Evolutionary conservation across 202 grass and related monocot species (phyloP).

Genomic region (Alloteropsis angusta): DNA sequence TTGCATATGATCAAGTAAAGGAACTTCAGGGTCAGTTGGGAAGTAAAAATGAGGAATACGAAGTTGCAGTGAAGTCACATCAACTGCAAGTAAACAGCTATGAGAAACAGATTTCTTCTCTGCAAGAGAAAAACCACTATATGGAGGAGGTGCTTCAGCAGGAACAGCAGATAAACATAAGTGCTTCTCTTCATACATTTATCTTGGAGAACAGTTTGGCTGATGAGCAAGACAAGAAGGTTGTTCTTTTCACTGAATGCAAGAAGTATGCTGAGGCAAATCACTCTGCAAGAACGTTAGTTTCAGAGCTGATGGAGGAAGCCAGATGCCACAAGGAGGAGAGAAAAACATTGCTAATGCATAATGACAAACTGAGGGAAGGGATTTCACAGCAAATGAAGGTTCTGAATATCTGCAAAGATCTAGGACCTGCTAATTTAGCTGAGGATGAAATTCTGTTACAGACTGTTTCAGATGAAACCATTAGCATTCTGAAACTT

Average conservation of each 20-base stretch:
- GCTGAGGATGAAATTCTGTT: constrained; percentile 53
- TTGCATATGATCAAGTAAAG: constrained; percentile 46
- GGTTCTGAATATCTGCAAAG: constrained; percentile 46
- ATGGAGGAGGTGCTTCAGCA: constrained; percentile 48
- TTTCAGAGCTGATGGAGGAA: constrained; percentile 65
- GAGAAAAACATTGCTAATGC: constrained; percentile 38
- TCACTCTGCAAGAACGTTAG: constrained; percentile 38
- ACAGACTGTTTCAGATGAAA: constrained; percentile 46
- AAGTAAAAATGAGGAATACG: constrained; percentile 44
- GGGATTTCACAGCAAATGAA: constrained; percentile 56
- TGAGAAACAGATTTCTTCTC: constrained; percentile 52
- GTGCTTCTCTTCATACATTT: constrained; percentile 42
- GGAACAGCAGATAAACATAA: constrained; percentile 43
- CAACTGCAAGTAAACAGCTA: constrained; percentile 29
- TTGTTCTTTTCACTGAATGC: constrained; percentile 38
- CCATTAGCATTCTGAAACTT: constrained; percentile 42
- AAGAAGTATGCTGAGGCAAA: constrained; percentile 40
- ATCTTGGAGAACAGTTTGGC: constrained; percentile 61
- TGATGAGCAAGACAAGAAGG: constrained; percentile 53
- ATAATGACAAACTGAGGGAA: constrained; percentile 56
- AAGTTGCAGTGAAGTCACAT: constrained; percentile 35
- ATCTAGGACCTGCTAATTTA: constrained; percentile 43
- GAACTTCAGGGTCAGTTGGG: constrained; percentile 55
- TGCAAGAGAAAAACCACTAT: constrained; percentile 38
- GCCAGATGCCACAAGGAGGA: constrained; percentile 33